Evolutionary conservation across 345 rosid species (phyloP).

Genomic region (Eucalyptus curtisii): DNA sequence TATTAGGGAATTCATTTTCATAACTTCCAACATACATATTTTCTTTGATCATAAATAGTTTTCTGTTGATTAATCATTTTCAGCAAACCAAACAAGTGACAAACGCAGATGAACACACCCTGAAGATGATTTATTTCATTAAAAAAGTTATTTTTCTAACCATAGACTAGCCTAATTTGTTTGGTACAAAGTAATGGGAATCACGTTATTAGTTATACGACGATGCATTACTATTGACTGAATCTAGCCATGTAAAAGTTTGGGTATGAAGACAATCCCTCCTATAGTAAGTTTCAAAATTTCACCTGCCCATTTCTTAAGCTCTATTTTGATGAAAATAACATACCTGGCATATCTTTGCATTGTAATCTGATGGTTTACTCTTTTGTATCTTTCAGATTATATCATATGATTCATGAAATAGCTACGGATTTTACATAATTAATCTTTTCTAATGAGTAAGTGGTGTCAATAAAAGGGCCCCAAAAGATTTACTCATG

Average conservation of each 20-base stretch:
- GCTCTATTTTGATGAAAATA: neutral
- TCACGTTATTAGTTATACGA: neutral
- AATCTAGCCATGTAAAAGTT: neutral
- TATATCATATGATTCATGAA: neutral
- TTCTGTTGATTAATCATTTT: neutral
- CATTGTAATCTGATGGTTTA: neutral
- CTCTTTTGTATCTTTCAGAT: neutral
- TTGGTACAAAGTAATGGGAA: neutral
- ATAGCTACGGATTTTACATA: neutral
- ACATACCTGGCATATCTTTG: neutral
- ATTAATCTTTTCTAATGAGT: neutral
- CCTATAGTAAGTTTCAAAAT: neutral
- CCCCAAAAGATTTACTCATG: neutral
- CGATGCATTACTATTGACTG: neutral
- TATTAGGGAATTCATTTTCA: neutral
- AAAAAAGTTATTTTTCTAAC: neutral
- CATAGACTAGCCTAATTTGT: neutral
- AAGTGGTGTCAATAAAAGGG: neutral
- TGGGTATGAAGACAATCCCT: neutral
- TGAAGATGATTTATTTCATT: neutral
- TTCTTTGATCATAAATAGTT: neutral
- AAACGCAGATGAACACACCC: accelerated
- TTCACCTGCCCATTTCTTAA: neutral
- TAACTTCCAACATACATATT: too few relatives aligned
- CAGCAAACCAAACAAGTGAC: neutral